Evolutionary conservation across 192 early-diverging fungal species (phyloP).

Genomic region (Gryganskiella cystojenkinii): DNA sequence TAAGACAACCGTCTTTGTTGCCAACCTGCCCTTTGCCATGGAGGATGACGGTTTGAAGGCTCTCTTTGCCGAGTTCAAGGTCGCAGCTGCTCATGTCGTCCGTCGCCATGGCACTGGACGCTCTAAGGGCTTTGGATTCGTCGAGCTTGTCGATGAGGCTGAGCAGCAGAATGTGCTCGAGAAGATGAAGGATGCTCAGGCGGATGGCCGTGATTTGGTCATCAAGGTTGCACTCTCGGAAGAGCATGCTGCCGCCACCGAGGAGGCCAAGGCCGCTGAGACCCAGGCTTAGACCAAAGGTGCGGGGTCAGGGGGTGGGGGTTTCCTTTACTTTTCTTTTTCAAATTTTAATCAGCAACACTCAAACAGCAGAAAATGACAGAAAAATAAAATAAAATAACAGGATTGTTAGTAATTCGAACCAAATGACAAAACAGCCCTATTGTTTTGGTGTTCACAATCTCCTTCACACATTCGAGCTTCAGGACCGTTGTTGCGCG

Average conservation of each 20-base stretch:
- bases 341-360: no score
- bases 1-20: conserved; percentile 81
- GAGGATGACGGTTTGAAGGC: conserved; percentile 75
- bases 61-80: conserved; percentile 79
- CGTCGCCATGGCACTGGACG: conserved; percentile 69
- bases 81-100: conserved; percentile 82
- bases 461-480: no score
- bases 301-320: no score
- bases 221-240: conserved; percentile 72
- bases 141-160: conserved; percentile 78
- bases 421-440: no score
- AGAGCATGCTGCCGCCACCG: conserved; percentile 41
- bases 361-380: no score
- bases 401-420: no score
- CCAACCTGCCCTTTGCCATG: conserved; percentile 82
- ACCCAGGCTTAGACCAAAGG: conserved; percentile 16
- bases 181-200: conserved; percentile 64
- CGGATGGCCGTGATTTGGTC: conserved; percentile 76
- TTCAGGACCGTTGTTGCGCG: no score
- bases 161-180: conserved; percentile 83
- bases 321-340: no score
- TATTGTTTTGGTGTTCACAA: no score
- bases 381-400: no score
- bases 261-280: neutral
- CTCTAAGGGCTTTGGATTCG: conserved; percentile 96